These are phyloP conservation scores for Scolecobasidium constrictum DNA, from an alignment of 2,329 filamentous ascomycete species.

Conservation along the genomic window DNA sequence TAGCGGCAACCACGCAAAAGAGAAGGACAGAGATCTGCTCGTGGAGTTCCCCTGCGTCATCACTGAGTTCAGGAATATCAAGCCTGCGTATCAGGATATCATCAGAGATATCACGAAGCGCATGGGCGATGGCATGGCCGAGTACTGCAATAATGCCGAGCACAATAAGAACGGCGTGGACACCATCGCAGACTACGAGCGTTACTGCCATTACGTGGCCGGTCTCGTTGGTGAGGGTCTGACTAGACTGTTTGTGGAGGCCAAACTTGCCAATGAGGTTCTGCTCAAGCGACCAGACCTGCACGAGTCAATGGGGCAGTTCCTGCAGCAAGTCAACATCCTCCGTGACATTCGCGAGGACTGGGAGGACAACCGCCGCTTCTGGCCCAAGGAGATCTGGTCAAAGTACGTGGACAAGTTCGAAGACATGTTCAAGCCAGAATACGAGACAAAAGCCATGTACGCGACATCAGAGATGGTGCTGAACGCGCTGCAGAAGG, in stretches of 20 bases:
- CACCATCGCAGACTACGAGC: slow-evolving; percentile 80
- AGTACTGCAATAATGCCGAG: slow-evolving; percentile 73
- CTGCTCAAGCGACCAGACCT: slow-evolving; percentile 69
- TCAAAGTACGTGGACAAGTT: slow-evolving; percentile 86
- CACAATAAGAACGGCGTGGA: slow-evolving; percentile 70
- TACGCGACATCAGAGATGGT: slow-evolving; percentile 92
- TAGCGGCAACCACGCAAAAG: slow-evolving; percentile 70
- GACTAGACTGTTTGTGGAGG: slow-evolving; percentile 81
- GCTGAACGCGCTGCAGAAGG: slow-evolving; percentile 74
- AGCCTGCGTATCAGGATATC: slow-evolving; percentile 71
- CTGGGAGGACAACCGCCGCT: slow-evolving; percentile 72
- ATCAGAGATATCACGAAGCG: slow-evolving; percentile 86
- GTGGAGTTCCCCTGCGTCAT: slow-evolving; percentile 87
- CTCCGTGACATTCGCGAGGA: slow-evolving; percentile 93
- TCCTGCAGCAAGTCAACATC: slow-evolving; percentile 97
- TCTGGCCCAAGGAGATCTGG: slow-evolving; percentile 97
- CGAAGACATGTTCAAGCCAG: slow-evolving; percentile 77
- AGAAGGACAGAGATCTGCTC: slow-evolving; percentile 87
- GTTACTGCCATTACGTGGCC: slow-evolving; percentile 98
- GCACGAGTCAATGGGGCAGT: slow-evolving; percentile 92
- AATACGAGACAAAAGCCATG: slow-evolving; percentile 66
- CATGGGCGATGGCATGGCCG: slow-evolving; percentile 99
- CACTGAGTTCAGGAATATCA: slow-evolving; percentile 77
- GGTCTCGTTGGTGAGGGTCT: slow-evolving; percentile 92
- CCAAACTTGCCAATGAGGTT: slow-evolving; percentile 74